Evolutionary conservation across 768 basidiomycete species (phyloP).

Genomic region (Suillus ampliporus): DNA sequence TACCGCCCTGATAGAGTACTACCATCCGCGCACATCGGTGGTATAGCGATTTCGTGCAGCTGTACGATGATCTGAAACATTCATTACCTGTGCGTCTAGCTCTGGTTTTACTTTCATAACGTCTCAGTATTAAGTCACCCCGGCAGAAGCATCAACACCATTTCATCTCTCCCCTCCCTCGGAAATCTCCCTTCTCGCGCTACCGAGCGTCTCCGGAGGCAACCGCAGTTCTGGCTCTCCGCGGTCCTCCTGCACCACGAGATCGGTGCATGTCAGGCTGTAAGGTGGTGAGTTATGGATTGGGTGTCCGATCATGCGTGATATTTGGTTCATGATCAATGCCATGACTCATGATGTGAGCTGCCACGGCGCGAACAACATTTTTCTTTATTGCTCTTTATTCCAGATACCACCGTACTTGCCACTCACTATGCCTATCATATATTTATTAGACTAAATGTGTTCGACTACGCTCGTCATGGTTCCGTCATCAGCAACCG

Average conservation of each 20-base stretch:
- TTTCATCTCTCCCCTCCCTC: slow-evolving; percentile 67
- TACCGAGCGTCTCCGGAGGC: slow-evolving; percentile 64
- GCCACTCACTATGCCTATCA: background rate
- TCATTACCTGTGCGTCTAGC: slow-evolving; percentile 55
- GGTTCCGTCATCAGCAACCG: background rate
- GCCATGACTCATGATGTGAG: slow-evolving; percentile 7
- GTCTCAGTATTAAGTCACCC: background rate
- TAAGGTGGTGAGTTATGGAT: slow-evolving; percentile 66
- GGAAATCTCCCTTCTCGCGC: slow-evolving; percentile 69
- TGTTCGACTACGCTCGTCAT: background rate
- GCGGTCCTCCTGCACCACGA: slow-evolving; percentile 72
- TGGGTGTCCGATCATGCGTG: slow-evolving; percentile 11
- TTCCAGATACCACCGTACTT: background rate
- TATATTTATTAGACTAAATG: background rate
- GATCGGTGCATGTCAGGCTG: slow-evolving; percentile 64
- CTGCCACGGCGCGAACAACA: background rate
- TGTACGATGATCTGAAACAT: slow-evolving; percentile 52
- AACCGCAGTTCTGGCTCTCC: slow-evolving; percentile 70
- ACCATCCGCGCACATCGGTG: slow-evolving; percentile 69
- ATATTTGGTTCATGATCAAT: background rate
- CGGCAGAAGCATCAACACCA: slow-evolving; percentile 49
- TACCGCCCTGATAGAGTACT: slow-evolving; percentile 49
- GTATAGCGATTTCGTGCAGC: slow-evolving; percentile 67
- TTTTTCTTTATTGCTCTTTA: slow-evolving; percentile 4
- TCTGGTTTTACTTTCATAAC: slow-evolving; percentile 1